A percentile compares a stretch with the other conserved stretches of the same genome.
These are phyloP conservation scores for Hericium erinaceus DNA, from an alignment of 768 basidiomycete species.

Conservation along the genomic window DNA sequence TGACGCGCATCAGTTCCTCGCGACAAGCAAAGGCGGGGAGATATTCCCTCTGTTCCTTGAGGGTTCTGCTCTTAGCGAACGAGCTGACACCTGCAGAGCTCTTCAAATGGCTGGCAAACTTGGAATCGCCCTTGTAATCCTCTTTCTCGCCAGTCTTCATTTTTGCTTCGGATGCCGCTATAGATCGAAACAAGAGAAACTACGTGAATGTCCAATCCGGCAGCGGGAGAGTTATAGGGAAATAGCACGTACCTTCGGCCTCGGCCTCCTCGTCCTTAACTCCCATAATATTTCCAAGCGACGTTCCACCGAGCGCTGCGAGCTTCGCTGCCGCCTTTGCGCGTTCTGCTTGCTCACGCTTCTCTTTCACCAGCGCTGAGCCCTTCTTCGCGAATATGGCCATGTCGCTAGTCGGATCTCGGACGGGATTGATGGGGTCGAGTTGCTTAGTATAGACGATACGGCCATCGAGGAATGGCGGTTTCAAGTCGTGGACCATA, in stretches of 20 bases:
- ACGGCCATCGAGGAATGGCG: conserved; percentile 94
- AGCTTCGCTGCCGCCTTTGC: conserved; percentile 95
- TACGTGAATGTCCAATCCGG: conserved; percentile 78
- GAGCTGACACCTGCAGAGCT: conserved; percentile 64
- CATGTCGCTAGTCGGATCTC: conserved; percentile 90
- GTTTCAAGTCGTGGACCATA: conserved; percentile 94
- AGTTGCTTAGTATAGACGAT: conserved; percentile 94
- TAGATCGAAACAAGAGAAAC: conserved; percentile 27
- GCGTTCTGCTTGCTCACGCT: conserved; percentile 92
- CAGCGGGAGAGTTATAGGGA: conserved; percentile 14
- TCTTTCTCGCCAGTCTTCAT: conserved; percentile 46
- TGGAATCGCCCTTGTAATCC: conserved; percentile 87
- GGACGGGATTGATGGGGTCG: conserved; percentile 94
- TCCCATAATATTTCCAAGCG: conserved; percentile 96
- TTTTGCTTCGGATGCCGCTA: conserved; percentile 42
- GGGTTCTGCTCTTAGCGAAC: conserved; percentile 72
- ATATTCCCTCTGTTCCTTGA: conserved; percentile 95
- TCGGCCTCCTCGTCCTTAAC: conserved; percentile 92
- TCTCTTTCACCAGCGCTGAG: conserved; percentile 88
- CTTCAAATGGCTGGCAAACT: conserved; percentile 94
- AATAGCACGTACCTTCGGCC: conserved; percentile 65
- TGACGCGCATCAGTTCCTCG: conserved; percentile 79
- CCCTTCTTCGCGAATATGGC: conserved; percentile 96
- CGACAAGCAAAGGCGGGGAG: conserved; percentile 96
- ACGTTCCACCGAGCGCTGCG: conserved; percentile 84